phyloP scores from a whole-genome alignment of 495 filamentous ascomycete species.

The Talaromyces proteolyticus region DNA sequence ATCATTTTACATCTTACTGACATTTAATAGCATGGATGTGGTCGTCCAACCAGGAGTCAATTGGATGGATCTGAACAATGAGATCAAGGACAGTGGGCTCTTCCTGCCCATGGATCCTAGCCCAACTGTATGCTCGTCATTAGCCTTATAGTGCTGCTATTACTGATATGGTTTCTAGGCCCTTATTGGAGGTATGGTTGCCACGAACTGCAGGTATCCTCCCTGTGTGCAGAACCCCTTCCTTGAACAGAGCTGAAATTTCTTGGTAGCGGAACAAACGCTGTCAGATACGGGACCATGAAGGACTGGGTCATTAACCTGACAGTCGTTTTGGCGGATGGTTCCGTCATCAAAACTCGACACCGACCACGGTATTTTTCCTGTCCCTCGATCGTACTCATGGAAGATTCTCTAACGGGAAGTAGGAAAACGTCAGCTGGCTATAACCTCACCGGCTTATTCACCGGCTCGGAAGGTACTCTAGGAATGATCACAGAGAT shows the following conservation, averaged over 20 bases:
- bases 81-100: conserved; percentile 66
- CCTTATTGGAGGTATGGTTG: conserved; percentile 94
- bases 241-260: too few relatives aligned
- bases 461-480: conserved; percentile 87
- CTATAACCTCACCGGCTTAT: conserved; percentile 78
- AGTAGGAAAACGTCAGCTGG: conserved; percentile 86
- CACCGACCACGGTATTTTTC: conserved; percentile 38
- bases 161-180: too few relatives aligned
- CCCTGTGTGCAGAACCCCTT: too few relatives aligned
- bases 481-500: conserved; percentile 85
- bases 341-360: conserved; percentile 79
- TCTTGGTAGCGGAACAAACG: conserved; percentile 89
- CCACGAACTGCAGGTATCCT: conserved; percentile 88
- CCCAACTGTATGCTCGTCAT: too few relatives aligned
- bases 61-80: conserved; percentile 82
- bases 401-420: too few relatives aligned
- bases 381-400: too few relatives aligned
- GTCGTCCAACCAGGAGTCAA: conserved; percentile 84
- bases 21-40: conserved; percentile 57
- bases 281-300: conserved; percentile 93
- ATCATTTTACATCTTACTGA: too few relatives aligned
- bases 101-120: conserved; percentile 91
- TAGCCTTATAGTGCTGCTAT: too few relatives aligned
- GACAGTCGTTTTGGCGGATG: conserved; percentile 89
- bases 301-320: conserved; percentile 91